These are phyloP conservation scores for Trichoderma koningiopsis DNA, from an alignment of 2,329 filamentous ascomycete species.

Conservation along the genomic window DNA sequence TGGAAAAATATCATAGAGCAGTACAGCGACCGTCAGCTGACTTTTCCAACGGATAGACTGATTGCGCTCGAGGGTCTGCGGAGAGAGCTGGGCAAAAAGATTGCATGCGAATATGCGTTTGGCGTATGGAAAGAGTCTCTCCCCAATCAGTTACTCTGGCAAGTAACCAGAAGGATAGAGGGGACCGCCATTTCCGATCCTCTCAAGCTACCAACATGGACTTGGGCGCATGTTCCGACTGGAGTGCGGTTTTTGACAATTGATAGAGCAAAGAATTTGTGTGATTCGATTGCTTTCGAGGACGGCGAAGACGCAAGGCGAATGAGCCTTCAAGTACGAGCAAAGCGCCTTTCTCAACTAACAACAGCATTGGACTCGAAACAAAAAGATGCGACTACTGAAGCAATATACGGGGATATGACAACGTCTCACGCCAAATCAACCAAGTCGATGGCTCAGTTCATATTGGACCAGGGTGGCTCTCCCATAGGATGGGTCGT, in stretches of 20 bases:
- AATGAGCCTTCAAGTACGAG: conserved; percentile 11
- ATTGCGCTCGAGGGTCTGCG: conserved; percentile 28
- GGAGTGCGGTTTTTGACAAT: conserved; percentile 27
- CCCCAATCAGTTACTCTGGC: conserved; percentile 29
- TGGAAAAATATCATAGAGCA: conserved; percentile 28
- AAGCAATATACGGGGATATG: conserved; percentile 20
- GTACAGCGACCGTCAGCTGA: conserved; percentile 28
- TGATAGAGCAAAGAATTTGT: conserved; percentile 27
- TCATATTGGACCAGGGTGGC: conserved; percentile 4
- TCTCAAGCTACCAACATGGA: conserved; percentile 27
- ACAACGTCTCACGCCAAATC: conserved; percentile 24
- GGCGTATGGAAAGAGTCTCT: conserved; percentile 28
- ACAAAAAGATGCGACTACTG: background rate
- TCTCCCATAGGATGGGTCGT: conserved; percentile 25
- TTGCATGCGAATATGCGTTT: conserved; percentile 23
- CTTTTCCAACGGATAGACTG: conserved; percentile 27
- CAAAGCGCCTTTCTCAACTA: background rate
- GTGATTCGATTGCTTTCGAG: conserved; percentile 7
- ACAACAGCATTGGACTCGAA: background rate
- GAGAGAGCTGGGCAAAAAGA: conserved; percentile 23
- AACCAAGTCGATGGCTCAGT: conserved; percentile 21
- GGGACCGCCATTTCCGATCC: conserved; percentile 6
- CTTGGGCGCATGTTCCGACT: conserved; percentile 27
- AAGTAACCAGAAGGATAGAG: conserved; percentile 18
- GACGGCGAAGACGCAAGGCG: background rate